A percentile compares a stretch with the other conserved stretches of the same genome.
phyloP scores from a whole-genome alignment of 768 basidiomycete species.

The Kwoniella europaea region DNA sequence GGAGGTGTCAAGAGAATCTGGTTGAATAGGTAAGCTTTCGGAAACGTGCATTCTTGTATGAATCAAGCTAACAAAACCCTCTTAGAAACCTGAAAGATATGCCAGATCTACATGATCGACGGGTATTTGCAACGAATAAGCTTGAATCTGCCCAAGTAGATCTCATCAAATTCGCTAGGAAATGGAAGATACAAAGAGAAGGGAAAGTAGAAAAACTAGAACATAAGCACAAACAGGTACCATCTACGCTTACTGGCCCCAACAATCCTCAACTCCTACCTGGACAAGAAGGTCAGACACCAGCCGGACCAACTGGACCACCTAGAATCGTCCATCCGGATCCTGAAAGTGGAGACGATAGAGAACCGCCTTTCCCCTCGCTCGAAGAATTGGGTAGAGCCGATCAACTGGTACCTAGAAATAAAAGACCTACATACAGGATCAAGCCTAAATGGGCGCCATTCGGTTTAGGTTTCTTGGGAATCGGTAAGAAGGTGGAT shows the following conservation, averaged over 20 bases:
- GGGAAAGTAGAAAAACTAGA: constrained; percentile 63
- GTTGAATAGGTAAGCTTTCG: constrained; percentile 71
- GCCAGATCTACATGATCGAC: constrained; percentile 78
- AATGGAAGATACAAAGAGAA: constrained; percentile 66
- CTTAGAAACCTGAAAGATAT: constrained; percentile 80
- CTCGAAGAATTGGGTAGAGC: constrained; percentile 43
- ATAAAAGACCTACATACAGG: constrained; percentile 78
- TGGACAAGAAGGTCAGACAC: constrained; percentile 14
- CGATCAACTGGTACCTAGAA: constrained; percentile 70
- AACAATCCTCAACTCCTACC: constrained; percentile 45
- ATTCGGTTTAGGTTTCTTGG: constrained; percentile 64
- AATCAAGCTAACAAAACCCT: not conserved
- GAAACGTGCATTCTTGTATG: too few relatives aligned
- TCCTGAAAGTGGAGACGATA: constrained; percentile 7
- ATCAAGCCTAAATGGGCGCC: constrained; percentile 63
- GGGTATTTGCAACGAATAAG: constrained; percentile 72
- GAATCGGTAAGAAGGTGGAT: constrained; percentile 82
- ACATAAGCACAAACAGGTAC: constrained; percentile 45
- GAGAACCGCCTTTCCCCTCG: constrained; percentile 25
- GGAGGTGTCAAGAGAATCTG: constrained; percentile 90
- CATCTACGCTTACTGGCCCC: constrained; percentile 37
- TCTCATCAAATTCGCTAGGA: constrained; percentile 75
- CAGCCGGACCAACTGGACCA: not conserved
- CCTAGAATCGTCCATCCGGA: not conserved
- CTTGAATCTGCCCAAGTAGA: constrained; percentile 85